A percentile compares a stretch with the other conserved stretches of the same genome.
phyloP scores from a whole-genome alignment of 2,329 filamentous ascomycete species.

The Daldinia sp. region DNA sequence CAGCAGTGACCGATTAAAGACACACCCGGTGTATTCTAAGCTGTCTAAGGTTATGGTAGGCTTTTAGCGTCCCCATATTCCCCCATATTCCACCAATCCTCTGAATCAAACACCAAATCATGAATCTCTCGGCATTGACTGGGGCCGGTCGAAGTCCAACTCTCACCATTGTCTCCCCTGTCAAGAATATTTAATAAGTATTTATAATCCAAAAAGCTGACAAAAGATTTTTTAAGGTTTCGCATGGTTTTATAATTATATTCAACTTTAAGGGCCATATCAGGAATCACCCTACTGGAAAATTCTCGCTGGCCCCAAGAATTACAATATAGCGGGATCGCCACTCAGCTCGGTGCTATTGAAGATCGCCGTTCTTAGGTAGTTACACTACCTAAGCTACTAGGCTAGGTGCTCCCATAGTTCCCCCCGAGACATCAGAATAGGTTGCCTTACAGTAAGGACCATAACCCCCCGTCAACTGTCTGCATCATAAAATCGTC shows the following conservation, averaged over 20 bases:
- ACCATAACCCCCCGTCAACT: constrained; percentile 31
- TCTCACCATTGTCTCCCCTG: not conserved
- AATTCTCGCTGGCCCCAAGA: not conserved
- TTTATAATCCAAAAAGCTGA: constrained; percentile 9
- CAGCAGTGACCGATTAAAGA: constrained; percentile 30
- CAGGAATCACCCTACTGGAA: not conserved
- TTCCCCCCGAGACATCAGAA: not conserved
- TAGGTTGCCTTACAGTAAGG: constrained; percentile 13
- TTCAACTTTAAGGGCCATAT: not conserved
- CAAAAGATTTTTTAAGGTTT: not conserved
- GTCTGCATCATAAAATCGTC: constrained; percentile 33
- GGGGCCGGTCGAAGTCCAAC: constrained; percentile 8
- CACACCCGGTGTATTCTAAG: constrained; percentile 14
- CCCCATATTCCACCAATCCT: not conserved
- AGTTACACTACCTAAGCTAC: too few species aligned
- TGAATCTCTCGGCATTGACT: constrained; percentile 16
- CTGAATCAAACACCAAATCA: not conserved
- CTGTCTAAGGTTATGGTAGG: not conserved
- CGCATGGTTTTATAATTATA: not conserved
- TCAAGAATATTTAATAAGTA: not conserved
- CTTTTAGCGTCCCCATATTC: not conserved
- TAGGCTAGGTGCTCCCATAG: too few species aligned
- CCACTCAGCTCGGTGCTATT: not conserved
- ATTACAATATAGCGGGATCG: not conserved
- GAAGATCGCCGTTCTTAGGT: not conserved